phyloP scores from a whole-genome alignment of 306 rosid genomes.

The Begonia masoniana region DNA sequence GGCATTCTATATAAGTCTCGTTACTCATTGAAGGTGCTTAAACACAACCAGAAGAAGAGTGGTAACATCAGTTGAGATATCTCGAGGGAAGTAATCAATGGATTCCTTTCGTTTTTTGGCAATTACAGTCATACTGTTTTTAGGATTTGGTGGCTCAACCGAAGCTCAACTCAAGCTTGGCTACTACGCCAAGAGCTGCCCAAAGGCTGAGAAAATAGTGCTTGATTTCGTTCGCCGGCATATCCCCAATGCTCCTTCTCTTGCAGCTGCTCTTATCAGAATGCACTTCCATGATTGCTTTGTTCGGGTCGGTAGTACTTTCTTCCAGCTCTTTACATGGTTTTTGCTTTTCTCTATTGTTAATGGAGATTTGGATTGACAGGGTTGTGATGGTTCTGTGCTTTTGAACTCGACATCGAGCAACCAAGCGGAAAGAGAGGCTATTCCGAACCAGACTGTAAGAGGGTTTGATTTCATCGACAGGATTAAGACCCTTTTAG shows the following conservation, averaged over 20 bases:
- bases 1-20: too few relatives aligned
- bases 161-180: constrained; percentile 42
- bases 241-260: constrained; percentile 53
- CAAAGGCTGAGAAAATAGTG: constrained; percentile 54
- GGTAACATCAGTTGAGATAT: too few relatives aligned
- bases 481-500: constrained; percentile 60
- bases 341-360: background rate
- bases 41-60: background rate
- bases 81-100: background rate
- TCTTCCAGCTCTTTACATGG: background rate
- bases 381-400: constrained; percentile 89
- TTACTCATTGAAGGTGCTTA: too few relatives aligned
- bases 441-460: constrained; percentile 61
- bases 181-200: constrained; percentile 52
- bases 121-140: constrained; percentile 19
- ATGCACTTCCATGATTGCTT: constrained; percentile 89
- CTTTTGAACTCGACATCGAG: constrained; percentile 54
- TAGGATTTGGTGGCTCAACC: constrained; percentile 28
- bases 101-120: background rate
- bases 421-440: constrained; percentile 41
- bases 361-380: constrained; percentile 5
- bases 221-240: constrained; percentile 33
- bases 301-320: constrained; percentile 32
- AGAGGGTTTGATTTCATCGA: constrained; percentile 85
- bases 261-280: constrained; percentile 72